These are phyloP conservation scores for Solanum ossicruentum DNA, from an alignment of 257 asterid species.

Conservation along the genomic window DNA sequence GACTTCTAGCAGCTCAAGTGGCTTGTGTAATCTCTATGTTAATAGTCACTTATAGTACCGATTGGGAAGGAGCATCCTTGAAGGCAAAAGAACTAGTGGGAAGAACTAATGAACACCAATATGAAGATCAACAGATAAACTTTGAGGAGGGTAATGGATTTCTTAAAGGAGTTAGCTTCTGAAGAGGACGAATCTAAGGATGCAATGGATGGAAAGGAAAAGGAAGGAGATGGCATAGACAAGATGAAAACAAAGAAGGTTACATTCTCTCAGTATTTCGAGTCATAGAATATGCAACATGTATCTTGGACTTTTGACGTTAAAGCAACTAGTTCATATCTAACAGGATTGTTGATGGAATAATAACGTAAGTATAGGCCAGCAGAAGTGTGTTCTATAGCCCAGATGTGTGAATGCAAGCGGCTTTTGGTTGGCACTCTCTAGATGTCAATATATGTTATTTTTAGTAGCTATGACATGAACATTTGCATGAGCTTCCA, in stretches of 20 bases:
- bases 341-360: not conserved
- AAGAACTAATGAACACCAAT: slow-evolving; percentile 20
- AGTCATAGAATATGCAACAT: not conserved
- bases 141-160: slow-evolving; percentile 33
- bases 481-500: not conserved
- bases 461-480: not conserved
- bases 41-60: slow-evolving; percentile 45
- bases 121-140: slow-evolving; percentile 28
- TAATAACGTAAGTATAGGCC: not conserved
- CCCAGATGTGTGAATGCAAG: not conserved
- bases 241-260: not conserved
- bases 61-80: slow-evolving; percentile 71
- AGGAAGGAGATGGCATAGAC: not conserved
- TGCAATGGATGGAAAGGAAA: slow-evolving; percentile 3
- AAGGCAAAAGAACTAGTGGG: slow-evolving; percentile 67
- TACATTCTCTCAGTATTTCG: not conserved
- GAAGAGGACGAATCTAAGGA: slow-evolving; percentile 1
- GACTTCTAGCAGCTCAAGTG: slow-evolving; percentile 87
- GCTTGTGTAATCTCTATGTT: slow-evolving; percentile 61
- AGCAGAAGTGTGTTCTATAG: not conserved
- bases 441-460: not conserved
- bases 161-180: slow-evolving; percentile 11
- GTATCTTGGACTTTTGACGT: not conserved
- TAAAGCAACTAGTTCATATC: not conserved
- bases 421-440: not conserved